A percentile compares a stretch with the other conserved stretches of the same genome.
Evolutionary conservation across 2,329 filamentous ascomycete species (phyloP).

Genomic region (Aspergillus brunneoviolaceus): DNA sequence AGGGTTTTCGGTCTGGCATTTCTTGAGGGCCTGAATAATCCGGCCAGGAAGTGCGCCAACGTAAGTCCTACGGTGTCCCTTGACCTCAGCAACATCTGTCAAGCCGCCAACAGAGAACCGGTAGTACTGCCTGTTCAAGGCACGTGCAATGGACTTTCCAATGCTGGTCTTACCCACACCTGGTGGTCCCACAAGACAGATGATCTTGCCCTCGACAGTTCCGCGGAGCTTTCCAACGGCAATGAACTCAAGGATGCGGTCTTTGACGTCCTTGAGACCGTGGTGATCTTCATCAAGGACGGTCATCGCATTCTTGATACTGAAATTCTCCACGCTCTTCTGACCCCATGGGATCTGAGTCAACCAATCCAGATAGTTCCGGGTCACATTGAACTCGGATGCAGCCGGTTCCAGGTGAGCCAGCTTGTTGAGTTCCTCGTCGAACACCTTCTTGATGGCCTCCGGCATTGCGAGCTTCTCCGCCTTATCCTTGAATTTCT

Average conservation of each 20-base stretch:
- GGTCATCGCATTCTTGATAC: constrained; percentile 82
- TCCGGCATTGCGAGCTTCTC: constrained; percentile 95
- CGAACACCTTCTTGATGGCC: constrained; percentile 93
- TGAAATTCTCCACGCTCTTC: constrained; percentile 93
- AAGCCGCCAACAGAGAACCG: constrained; percentile 96
- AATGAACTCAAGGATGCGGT: constrained; percentile 96
- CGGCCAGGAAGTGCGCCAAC: constrained; percentile 92
- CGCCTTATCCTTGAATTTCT: constrained; percentile 96
- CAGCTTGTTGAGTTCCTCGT: constrained; percentile 96
- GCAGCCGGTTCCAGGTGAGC: constrained; percentile 92
- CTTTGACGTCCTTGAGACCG: constrained; percentile 95
- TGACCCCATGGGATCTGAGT: constrained; percentile 98
- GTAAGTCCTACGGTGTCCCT: constrained; percentile 93
- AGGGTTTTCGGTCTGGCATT: constrained; percentile 98
- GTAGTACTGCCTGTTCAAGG: constrained; percentile 94
- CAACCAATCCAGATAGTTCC: constrained; percentile 98
- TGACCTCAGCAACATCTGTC: constrained; percentile 97
- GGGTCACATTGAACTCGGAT: constrained; percentile 96
- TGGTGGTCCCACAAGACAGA: constrained; percentile 95
- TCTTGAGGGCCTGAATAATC: constrained; percentile 97
- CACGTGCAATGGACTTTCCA: constrained; percentile 94
- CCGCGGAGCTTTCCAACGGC: constrained; percentile 95
- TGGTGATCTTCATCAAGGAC: constrained; percentile 97
- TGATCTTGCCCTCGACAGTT: constrained; percentile 95
- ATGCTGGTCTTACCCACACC: constrained; percentile 99